Conservation (phyloP, 2,329 filamentous ascomycete species). For the Thermochaetoides dissita region DNA sequence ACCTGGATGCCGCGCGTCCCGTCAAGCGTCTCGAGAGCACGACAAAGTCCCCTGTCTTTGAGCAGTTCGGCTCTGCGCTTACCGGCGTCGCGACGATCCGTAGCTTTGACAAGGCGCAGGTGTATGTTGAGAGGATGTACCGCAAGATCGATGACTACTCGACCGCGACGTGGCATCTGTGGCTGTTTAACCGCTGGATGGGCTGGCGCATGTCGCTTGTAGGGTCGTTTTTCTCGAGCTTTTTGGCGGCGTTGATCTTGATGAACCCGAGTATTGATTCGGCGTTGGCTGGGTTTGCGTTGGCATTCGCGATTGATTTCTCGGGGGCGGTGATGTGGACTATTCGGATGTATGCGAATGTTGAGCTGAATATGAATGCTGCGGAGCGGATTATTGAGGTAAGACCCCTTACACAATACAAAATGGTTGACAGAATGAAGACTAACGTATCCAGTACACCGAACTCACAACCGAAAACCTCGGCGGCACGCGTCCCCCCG, state of each 20-base stretch:
- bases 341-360: constrained; percentile 51
- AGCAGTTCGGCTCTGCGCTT: constrained; percentile 62
- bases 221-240: constrained; percentile 52
- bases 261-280: constrained; percentile 48
- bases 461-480: constrained; percentile 54
- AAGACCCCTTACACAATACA: neutral
- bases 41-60: constrained; percentile 65
- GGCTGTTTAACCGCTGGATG: constrained; percentile 67
- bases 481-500: constrained; percentile 46
- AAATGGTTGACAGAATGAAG: neutral
- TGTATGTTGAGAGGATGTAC: constrained; percentile 59
- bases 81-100: constrained; percentile 63
- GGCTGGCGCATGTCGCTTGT: constrained; percentile 57
- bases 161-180: constrained; percentile 51
- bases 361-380: constrained; percentile 69
- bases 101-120: constrained; percentile 54
- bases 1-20: constrained; percentile 58
- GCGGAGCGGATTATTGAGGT: constrained; percentile 58
- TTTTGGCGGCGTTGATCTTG: constrained; percentile 52
- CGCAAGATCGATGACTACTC: constrained; percentile 53
- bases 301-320: constrained; percentile 61
- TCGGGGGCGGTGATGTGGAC: constrained; percentile 49
- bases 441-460: constrained; percentile 33
- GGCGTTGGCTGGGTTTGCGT: constrained; percentile 59
- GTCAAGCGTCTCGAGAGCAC: constrained; percentile 66